Evolutionary conservation across 2,329 filamentous ascomycete species (phyloP), one percentile per base, ranked within the genome.

Genomic region (Phialophora chinensis): DNA sequence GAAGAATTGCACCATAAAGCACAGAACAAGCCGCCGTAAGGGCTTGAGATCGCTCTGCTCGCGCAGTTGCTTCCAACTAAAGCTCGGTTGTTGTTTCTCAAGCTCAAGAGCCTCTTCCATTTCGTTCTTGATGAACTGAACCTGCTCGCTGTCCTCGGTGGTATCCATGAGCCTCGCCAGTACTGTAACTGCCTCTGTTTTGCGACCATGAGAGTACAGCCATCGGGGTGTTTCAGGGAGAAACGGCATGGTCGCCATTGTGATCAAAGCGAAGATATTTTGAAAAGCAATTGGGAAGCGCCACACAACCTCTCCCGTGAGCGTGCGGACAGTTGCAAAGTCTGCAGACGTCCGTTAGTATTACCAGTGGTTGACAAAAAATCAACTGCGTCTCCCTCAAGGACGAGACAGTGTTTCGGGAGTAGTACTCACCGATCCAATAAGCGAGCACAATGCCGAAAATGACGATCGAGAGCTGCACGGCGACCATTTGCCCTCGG

Each of bases 31-130:
- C 77, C 80, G 17, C 75, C 69, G 67, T 79, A 83, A 23, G 4
- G 60, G 52, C 23, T 66, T 62, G 3, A 66, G 38, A 14, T 57
- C 52, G 12, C 38, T 57, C 42, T 59, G 54, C 27, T 60, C 60
- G 52, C 49, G 23, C 6, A 67, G 27, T 31, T 50, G 47, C 57
- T 74, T 81, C 85, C 89, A 1, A 82, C 84, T 47, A 80, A 82
- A 84, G 8, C 83, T 85, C 52, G 25, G 29, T 31, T 87, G 79
- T 1, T 81, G 79, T 61, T 83, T 84, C 72, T 88, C 85, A 0
- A 87, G 85, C 3, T 86, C 82, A 61, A 90, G 88, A 33, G 87
- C 88, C 55, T 77, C 76, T 33, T 77, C 73, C 23, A 79, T 73
- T 66, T 79, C 76, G 10, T 73, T 77, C 47, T 73, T 72, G 44